phyloP scores from a whole-genome alignment of 2,329 filamentous ascomycete genomes.

The Ploettnerulaceae sp. region DNA sequence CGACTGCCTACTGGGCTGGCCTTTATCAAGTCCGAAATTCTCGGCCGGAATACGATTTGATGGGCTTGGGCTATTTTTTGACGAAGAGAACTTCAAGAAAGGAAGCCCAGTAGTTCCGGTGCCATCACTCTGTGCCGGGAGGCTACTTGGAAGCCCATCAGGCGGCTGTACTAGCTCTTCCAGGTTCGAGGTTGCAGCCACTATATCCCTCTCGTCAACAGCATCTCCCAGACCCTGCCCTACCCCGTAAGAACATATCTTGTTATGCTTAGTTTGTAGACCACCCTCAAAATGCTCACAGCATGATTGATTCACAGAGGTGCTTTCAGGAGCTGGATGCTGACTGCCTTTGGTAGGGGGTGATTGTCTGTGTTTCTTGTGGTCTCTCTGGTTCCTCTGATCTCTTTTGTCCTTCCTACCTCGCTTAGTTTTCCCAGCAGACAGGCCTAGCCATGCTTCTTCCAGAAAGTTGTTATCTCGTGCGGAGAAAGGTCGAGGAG shows the following conservation, averaged over 20 bases:
- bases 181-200: background rate
- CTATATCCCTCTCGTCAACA: background rate
- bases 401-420: slow-evolving; percentile 44
- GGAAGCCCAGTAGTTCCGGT: slow-evolving; percentile 44
- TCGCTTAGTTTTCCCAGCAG: too few species aligned
- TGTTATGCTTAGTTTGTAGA: too few species aligned
- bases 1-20: too few species aligned
- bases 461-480: slow-evolving; percentile 78
- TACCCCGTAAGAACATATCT: background rate
- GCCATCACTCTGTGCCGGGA: slow-evolving; percentile 15
- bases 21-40: too few species aligned
- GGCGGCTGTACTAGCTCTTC: background rate
- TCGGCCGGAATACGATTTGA: too few species aligned
- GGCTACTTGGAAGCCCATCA: slow-evolving; percentile 6
- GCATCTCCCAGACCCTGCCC: slow-evolving; percentile 5
- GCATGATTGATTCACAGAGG: slow-evolving; percentile 15
- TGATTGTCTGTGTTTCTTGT: background rate
- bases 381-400: slow-evolving; percentile 44
- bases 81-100: slow-evolving; percentile 40
- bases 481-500: slow-evolving; percentile 71
- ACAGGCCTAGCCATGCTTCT: slow-evolving; percentile 66
- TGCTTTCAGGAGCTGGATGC: slow-evolving; percentile 22
- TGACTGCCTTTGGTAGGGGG: background rate
- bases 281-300: slow-evolving; percentile 6
- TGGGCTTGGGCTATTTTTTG: slow-evolving; percentile 12